Percentiles rank a stretch among this genome's conserved stretches.
phyloP scores from a whole-genome alignment of 495 filamentous ascomycete species.

The Aspergillus heteromorphus region DNA sequence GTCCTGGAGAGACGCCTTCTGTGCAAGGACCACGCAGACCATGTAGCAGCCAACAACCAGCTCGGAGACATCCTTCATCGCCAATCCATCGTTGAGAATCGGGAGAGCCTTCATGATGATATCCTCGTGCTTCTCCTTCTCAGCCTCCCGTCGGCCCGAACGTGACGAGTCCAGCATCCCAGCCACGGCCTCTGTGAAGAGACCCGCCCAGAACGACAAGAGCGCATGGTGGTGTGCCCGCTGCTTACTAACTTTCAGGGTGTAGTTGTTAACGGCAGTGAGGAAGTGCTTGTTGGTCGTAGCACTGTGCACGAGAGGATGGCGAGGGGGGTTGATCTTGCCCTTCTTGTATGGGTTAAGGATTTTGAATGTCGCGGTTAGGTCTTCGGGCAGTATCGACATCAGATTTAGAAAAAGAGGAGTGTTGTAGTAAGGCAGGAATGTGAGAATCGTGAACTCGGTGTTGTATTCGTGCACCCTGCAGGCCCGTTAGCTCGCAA shows the following conservation, averaged over 20 bases:
- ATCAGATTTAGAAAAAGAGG: constrained; percentile 76
- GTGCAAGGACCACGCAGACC: constrained; percentile 76
- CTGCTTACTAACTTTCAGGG: constrained; percentile 60
- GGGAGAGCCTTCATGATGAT: constrained; percentile 70
- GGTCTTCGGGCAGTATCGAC: constrained; percentile 67
- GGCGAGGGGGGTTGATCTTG: constrained; percentile 66
- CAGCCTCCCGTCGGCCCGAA: constrained; percentile 62
- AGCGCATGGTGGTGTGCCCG: constrained; percentile 67
- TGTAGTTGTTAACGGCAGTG: constrained; percentile 64
- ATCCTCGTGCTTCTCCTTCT: constrained; percentile 70
- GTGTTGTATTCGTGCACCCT: constrained; percentile 92
- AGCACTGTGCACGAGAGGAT: constrained; percentile 73
- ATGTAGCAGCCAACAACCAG: constrained; percentile 83
- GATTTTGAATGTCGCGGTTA: constrained; percentile 74
- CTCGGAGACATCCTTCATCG: constrained; percentile 65
- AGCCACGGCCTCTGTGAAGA: constrained; percentile 74
- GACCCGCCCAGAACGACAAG: constrained; percentile 80
- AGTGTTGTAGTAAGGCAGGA: constrained; percentile 84
- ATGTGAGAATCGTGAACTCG: constrained; percentile 69
- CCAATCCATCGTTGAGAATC: constrained; percentile 67
- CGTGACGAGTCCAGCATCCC: constrained; percentile 69
- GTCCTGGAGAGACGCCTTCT: constrained; percentile 72
- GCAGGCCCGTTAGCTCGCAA: constrained; percentile 26
- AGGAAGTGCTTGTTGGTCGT: constrained; percentile 68
- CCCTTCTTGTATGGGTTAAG: constrained; percentile 77